Percentiles rank a stretch among this genome's conserved stretches.
phyloP scores from a whole-genome alignment of 2,329 filamentous ascomycete genomes.

The Xylariaceae sp. region DNA sequence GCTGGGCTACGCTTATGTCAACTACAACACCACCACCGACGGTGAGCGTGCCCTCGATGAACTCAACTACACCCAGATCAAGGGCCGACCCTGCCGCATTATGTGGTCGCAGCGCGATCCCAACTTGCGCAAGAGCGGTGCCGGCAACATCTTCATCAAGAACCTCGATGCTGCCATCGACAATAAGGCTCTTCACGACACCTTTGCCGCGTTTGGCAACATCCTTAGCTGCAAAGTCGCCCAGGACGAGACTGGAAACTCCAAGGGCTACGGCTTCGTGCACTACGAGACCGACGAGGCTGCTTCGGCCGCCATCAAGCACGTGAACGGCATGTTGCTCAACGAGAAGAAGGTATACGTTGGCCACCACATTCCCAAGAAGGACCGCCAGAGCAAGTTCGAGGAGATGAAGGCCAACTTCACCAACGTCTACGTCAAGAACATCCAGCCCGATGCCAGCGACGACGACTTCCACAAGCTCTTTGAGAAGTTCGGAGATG shows the following conservation, averaged over 20 bases:
- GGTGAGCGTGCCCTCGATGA: conserved; percentile 98
- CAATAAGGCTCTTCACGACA: conserved; percentile 99
- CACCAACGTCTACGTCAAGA: conserved; percentile 99
- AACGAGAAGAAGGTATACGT: conserved; percentile 99
- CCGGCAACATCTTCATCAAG: conserved; percentile 99
- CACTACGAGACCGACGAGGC: conserved; percentile 99
- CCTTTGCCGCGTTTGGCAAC: conserved; percentile 97
- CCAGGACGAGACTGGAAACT: conserved; percentile 93
- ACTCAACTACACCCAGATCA: conserved; percentile 99
- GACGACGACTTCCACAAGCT: conserved; percentile 94
- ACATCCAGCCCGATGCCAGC: conserved; percentile 77
- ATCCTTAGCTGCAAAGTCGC: conserved; percentile 99
- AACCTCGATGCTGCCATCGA: conserved; percentile 98
- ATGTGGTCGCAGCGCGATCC: conserved; percentile 99
- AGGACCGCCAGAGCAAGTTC: conserved; percentile 99
- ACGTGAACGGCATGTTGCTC: conserved; percentile 98
- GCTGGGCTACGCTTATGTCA: conserved; percentile 98
- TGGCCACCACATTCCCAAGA: conserved; percentile 98
- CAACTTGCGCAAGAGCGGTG: conserved; percentile 96
- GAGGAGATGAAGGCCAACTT: conserved; percentile 99
- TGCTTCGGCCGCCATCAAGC: conserved; percentile 95
- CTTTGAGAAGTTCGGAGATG: conserved; percentile 88
- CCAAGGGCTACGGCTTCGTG: conserved; percentile 98
- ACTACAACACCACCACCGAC: conserved; percentile 97
- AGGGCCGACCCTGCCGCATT: conserved; percentile 97